Conservation (phyloP, 2,329 filamentous ascomycete species). For the Aspergillus sp. region DNA sequence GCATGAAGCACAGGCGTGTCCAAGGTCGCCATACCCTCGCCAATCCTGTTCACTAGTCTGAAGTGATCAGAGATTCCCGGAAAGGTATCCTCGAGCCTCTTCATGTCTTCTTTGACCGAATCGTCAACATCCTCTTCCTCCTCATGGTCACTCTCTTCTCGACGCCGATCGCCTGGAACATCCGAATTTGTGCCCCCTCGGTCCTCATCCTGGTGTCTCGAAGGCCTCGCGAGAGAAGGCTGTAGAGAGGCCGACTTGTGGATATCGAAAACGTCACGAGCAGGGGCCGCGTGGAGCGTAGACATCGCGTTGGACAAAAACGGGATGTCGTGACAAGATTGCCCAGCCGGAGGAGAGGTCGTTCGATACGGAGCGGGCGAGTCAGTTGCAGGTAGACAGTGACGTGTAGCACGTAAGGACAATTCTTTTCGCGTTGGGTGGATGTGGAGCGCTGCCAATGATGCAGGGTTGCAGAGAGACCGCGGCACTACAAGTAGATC, state of each 20-base stretch:
- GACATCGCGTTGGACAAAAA: constrained; percentile 22
- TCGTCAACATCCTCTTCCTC: constrained; percentile 41
- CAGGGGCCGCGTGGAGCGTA: constrained; percentile 19
- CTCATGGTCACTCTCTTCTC: constrained; percentile 25
- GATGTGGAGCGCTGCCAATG: background rate
- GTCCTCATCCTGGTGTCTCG: constrained; percentile 17
- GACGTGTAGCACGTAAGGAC: background rate
- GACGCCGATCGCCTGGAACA: constrained; percentile 6
- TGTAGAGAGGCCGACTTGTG: constrained; percentile 18
- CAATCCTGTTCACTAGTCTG: constrained; percentile 91
- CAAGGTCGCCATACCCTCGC: constrained; percentile 65
- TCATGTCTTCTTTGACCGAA: constrained; percentile 78
- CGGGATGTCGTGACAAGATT: background rate
- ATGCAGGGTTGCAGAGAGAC: background rate
- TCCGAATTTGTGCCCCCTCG: constrained; percentile 16
- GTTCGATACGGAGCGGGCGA: background rate
- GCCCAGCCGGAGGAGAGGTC: background rate
- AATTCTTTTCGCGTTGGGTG: background rate
- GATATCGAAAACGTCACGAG: constrained; percentile 22
- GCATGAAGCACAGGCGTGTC: background rate
- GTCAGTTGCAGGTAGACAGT: background rate
- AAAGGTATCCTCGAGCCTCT: constrained; percentile 76
- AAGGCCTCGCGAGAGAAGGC: constrained; percentile 11
- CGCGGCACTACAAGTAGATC: background rate
- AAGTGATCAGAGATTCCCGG: constrained; percentile 80